Base-by-base conservation (phyloP, 768 basidiomycete genomes). In the Lactifluus volemus region DNA sequence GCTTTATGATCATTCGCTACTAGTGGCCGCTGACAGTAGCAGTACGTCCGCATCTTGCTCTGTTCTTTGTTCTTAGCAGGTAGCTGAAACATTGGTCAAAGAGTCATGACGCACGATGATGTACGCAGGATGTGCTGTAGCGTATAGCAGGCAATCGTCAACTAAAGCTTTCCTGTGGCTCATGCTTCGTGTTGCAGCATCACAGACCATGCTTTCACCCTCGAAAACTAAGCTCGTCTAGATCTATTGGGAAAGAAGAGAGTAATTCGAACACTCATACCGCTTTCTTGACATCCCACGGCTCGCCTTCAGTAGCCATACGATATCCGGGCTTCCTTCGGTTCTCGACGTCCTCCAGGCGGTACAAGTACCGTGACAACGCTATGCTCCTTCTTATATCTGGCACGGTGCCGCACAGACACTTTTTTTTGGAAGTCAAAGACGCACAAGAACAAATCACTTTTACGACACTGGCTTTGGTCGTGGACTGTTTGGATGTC, bases 171-270 rank as follows among this genome's bases (percentile, higher is more conserved):
- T 58, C 75, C 82, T 39, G 77, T 76, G 32, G 83, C 84, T 68
- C 78, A 80, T 49, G 77, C 81, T 17, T 50, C 86, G 79, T 57
- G 71, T 78, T 57, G 76, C 74, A 29, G 85, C 79, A 69, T 92
- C 89, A 53, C 73, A 73, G 61, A 92, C 80, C 90, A 95, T 91
- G 77, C 83, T 90, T 63, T 82, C 75, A 47, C 86, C 84, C 76
- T 95, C 92, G 59, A 88, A 49, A 30, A 64, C 84, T 52, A 85
- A 73, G 75, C 50, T 56, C 36, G 1, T 2, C 25, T 1, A 25
- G 9, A 32, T 51, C 58, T 64, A 19, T 12, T 49, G 32, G 9
- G 32, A 34, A 9, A 9, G 9, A 34, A 34, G 32, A 10, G 25
- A 3, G 5, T 25, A 9, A 4, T 47, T 8, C n/a, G n/a, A n/a